phyloP scores from a whole-genome alignment of 495 filamentous ascomycete species.

The Xylaria bambusicola region DNA sequence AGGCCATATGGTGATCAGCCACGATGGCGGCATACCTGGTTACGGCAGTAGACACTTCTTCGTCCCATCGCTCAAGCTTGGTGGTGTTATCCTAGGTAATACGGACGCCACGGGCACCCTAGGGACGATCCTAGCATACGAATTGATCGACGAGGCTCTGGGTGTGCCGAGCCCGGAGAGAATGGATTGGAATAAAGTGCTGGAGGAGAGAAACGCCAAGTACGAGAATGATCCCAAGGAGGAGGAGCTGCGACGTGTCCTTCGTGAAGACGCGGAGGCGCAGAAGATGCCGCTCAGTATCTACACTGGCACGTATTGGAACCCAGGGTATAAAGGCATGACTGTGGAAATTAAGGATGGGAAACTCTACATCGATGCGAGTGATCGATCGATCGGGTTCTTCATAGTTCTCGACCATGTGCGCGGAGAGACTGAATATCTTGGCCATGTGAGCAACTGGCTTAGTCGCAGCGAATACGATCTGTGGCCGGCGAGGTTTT shows the following conservation, averaged over 20 bases:
- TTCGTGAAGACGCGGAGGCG: conserved; percentile 23
- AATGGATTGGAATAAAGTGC: neutral
- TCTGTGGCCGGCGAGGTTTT: too few relatives aligned
- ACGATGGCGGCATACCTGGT: conserved; percentile 44
- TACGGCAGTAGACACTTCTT: conserved; percentile 47
- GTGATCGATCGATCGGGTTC: conserved; percentile 31
- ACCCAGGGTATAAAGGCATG: conserved; percentile 42
- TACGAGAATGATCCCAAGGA: conserved; percentile 17
- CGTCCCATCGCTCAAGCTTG: conserved; percentile 44
- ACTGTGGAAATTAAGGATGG: conserved; percentile 25
- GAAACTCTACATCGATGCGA: conserved; percentile 38
- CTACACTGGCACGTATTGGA: conserved; percentile 43
- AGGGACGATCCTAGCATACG: conserved; percentile 26
- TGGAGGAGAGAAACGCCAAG: conserved; percentile 7
- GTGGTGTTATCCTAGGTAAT: conserved; percentile 49
- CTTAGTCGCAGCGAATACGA: too few relatives aligned
- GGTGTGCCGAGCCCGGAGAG: conserved; percentile 23
- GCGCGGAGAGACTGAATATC: conserved; percentile 24
- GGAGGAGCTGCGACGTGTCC: neutral
- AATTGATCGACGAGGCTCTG: conserved; percentile 43
- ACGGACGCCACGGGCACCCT: conserved; percentile 21
- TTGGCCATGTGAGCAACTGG: conserved; percentile 4
- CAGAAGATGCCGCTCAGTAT: conserved; percentile 32
- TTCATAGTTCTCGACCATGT: conserved; percentile 28
- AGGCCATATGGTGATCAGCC: conserved; percentile 41